Evolutionary conservation across 306 rosid species (phyloP), one percentile per base, ranked within the genome.

Genomic region (Acacia crassicarpa): DNA sequence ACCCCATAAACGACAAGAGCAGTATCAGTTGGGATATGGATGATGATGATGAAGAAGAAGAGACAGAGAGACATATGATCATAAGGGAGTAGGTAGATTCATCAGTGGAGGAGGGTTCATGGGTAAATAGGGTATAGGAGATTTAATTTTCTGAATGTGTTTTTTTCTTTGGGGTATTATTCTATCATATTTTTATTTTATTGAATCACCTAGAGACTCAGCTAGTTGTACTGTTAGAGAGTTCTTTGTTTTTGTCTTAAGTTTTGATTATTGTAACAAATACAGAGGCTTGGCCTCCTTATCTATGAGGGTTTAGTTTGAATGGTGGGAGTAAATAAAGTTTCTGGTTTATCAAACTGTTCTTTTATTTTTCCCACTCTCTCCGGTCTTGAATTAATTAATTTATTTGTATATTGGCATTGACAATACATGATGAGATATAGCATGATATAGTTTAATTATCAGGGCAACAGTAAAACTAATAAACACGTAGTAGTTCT

Each of bases 101-200:
- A 78, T 77, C 81, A 46, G 76, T 23, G 87, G 80, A 78, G 51
- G 86, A 81, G 56, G 85, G 89, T 87, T 81, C 69, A 78, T 68
- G 91, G 86, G 88, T 72, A 72, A 45, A 74, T 80, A 89, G 80
- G 76, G 78, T 88, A 80, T 80, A 89, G 89, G 84, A 74, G 72
- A 46, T 54, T 82, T 85, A 56, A 79, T 84, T 85, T 79, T 84
- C 80, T 87, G 65, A 32, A 76, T 78, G 79, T 84, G 75, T 86
- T 85, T 87, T 87, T 85, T 78, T 27, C 27, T 48, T 45, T 43
- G 53, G 78, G 67, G 88, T 81, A 87, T 78, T 56, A n/a, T 81
- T 68, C 51, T 53, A 33, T 59, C 49, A 67, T 56, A 41, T 82
- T 56, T 38, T 45, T 82, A 45, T 58, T 58, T 78, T 84, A 66